Base-by-base conservation (phyloP, 164 flowering plant species). In the Vitis rotundifolia region DNA sequence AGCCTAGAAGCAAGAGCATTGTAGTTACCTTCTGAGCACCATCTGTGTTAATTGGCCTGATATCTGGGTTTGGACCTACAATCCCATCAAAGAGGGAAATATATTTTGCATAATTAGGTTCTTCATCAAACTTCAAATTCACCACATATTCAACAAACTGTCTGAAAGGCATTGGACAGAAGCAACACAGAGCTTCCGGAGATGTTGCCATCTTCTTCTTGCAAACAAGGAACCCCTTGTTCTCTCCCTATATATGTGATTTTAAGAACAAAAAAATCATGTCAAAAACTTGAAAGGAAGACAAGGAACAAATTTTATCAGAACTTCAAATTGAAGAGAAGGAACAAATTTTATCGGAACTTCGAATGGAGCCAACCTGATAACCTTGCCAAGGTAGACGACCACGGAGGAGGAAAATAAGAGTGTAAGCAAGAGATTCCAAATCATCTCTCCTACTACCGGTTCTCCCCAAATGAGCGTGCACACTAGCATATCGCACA, bases 321-420 rank as follows among this genome's bases (percentile, higher is more conserved):
- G 12, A 29, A 63, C 0, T 15, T 16, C 51, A 49, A 59, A 19
- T 15, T 48, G 2, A 68, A 14, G 48, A 63, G 3, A n/a, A 69
- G 15, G 28, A 68, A 22, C 26, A 22, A 22, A 22, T 37, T 37
- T 29, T 11, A 70, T 22, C 26, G 26, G 13, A 31, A 64, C 0
- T n/a, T 14, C 1, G 15, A 10, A 54, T 22, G 50, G 26, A 49
- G 10, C 73, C 16, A 52, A 88, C 92, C 88, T 87, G 89, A 68
- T 75, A 88, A 44, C 92, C 92, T 71, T 88, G 92, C 91, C 91
- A 87, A 19, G 92, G 92, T 29, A 88, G 71, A 29, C 90, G 80
- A 59, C 92, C 90, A 12, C 85, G 86, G 8, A 84, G 75, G 70
- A 88, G 92, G 71, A 86, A 88, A 71, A 86, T 68, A 11, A 88